phyloP scores from a whole-genome alignment of 2,329 filamentous ascomycete genomes.

The Pyrenophora teres region DNA sequence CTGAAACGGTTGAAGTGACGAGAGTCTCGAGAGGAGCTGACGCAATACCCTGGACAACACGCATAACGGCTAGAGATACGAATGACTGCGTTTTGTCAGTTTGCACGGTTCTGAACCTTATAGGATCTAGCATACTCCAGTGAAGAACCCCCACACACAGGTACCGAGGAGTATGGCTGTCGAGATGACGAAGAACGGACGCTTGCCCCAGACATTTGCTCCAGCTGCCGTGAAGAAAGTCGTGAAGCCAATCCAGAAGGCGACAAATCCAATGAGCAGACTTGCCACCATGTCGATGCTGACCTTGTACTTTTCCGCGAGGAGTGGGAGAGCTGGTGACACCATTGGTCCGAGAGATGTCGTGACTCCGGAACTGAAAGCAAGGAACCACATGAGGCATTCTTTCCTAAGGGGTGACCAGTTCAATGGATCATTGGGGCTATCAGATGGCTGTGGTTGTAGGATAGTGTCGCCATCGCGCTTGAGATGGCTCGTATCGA shows the following conservation, averaged over 20 bases:
- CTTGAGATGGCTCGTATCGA: slow-evolving; percentile 39
- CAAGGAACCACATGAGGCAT: slow-evolving; percentile 40
- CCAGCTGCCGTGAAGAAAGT: slow-evolving; percentile 52
- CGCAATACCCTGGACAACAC: slow-evolving; percentile 84
- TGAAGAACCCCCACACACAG: slow-evolving; percentile 50
- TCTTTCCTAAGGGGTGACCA: slow-evolving; percentile 41
- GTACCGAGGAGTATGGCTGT: slow-evolving; percentile 43
- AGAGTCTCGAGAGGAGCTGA: slow-evolving; percentile 88
- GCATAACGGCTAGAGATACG: slow-evolving; percentile 53
- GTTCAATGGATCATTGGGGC: slow-evolving; percentile 81
- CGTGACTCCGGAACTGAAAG: slow-evolving; percentile 42
- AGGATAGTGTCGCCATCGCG: slow-evolving; percentile 72
- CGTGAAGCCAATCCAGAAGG: slow-evolving; percentile 47
- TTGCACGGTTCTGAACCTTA: background rate
- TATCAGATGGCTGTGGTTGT: slow-evolving; percentile 87
- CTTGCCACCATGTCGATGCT: slow-evolving; percentile 47
- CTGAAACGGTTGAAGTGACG: slow-evolving; percentile 86
- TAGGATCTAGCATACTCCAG: slow-evolving; percentile 23
- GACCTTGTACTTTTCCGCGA: slow-evolving; percentile 45
- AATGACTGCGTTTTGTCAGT: slow-evolving; percentile 36
- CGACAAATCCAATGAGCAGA: slow-evolving; percentile 46
- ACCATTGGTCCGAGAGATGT: slow-evolving; percentile 50
- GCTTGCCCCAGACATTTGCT: slow-evolving; percentile 47
- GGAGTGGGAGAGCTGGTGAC: slow-evolving; percentile 45
- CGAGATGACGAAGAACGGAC: slow-evolving; percentile 47